Base-by-base conservation (phyloP, 345 rosid genomes). In the Syzygium grande region DNA sequence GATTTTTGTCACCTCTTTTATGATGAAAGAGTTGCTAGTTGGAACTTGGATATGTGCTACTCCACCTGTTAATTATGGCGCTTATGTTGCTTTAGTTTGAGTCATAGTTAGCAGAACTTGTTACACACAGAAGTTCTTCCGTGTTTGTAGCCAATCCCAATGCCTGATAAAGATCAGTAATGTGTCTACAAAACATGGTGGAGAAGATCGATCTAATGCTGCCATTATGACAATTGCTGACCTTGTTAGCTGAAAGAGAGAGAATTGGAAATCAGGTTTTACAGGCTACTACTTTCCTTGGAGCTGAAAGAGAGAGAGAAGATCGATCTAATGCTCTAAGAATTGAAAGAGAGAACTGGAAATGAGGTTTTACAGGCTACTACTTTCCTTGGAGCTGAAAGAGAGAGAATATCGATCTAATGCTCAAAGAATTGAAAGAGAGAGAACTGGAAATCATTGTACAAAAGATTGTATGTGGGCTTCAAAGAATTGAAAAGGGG, bases 131-230 rank as follows among this genome's bases (percentile, higher is more conserved):
- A 29, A 51, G 19, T 61, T 46, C 83, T 63, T 68, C 29, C 84
- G 65, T 63, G 80, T 51, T 88, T 86, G 91, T 94, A 96, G 99
- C 90, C 99, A 99, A 86, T 96, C 99, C 22, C 99, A 97, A 89
- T 96, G 99, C 91, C 92, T 96, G 89, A 97, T 96, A 87, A 97
- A 94, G 92, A 90, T 97, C 84, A 94, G 92, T 61, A 87, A 91
- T 86, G 58, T 86, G 63, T 83, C 41, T 86, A 58, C 88, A 27
- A 87, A 89, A 41, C 86, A 52, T 86, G 89, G 87, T 25, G 86
- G 86, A 51, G 92, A 92, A 53, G 83, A 89, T 65, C 59, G 86
- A 91, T 88, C 84, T 85, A 89, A 87, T 87, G 88, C 89, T 89
- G 92, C 94, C 87, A 87, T 93, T 88, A 89, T 97, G 84, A 95